These are phyloP conservation scores for Diplodia scrobiculata DNA, from an alignment of 2,329 filamentous ascomycete species.

Conservation along the genomic window DNA sequence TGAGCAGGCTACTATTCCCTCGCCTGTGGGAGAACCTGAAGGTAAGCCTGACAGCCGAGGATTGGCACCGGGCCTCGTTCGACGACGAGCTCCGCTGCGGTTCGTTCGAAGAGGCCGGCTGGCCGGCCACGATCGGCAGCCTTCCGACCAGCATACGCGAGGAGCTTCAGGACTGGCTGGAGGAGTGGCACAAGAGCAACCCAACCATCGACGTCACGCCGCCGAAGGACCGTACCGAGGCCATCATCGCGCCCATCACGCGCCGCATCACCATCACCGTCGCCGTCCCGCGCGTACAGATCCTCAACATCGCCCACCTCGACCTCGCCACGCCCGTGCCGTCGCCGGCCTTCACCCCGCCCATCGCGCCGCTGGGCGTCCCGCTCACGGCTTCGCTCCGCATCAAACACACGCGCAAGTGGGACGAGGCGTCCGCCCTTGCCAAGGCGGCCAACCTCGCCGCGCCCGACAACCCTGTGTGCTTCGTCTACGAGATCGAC, in stretches of 20 bases:
- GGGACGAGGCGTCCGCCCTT: slow-evolving; percentile 45
- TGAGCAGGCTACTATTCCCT: slow-evolving; percentile 56
- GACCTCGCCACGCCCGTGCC: slow-evolving; percentile 50
- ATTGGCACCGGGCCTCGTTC: slow-evolving; percentile 59
- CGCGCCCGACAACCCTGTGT: slow-evolving; percentile 54
- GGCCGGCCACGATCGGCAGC: slow-evolving; percentile 56
- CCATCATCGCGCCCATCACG: slow-evolving; percentile 39
- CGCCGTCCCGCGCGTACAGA: slow-evolving; percentile 78
- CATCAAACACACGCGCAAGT: slow-evolving; percentile 59
- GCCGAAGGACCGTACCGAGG: slow-evolving; percentile 36
- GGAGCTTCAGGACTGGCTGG: slow-evolving; percentile 55
- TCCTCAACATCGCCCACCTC: slow-evolving; percentile 79
- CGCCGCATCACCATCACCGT: slow-evolving; percentile 82
- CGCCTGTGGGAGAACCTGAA: slow-evolving; percentile 53
- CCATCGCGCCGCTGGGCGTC: slow-evolving; percentile 63
- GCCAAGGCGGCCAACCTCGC: slow-evolving; percentile 37
- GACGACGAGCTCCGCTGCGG: slow-evolving; percentile 56
- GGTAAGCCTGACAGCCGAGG: slow-evolving; percentile 50
- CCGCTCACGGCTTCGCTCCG: slow-evolving; percentile 64
- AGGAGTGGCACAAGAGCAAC: slow-evolving; percentile 57
- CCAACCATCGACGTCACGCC: slow-evolving; percentile 34
- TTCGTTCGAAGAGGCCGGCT: slow-evolving; percentile 56
- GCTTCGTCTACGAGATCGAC: slow-evolving; percentile 82
- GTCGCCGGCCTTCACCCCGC: slow-evolving; percentile 35
- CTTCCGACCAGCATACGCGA: slow-evolving; percentile 51